Base-by-base conservation (phyloP, 192 early-diverging fungal genomes). In the Coemansia erecta region DNA sequence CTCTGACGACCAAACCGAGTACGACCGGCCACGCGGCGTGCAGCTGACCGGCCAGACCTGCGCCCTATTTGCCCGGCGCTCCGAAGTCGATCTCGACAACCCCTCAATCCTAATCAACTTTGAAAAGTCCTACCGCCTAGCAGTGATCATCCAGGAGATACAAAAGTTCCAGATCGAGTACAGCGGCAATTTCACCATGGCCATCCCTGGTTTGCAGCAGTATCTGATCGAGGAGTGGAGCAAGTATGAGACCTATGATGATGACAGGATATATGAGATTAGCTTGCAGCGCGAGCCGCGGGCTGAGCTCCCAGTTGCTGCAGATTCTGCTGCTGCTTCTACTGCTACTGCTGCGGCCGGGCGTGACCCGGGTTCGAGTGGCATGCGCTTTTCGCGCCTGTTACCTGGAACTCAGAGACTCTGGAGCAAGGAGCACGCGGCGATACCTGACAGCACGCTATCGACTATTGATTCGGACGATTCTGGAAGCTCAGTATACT, bases 101-200 rank as follows among this genome's bases (percentile, higher is more conserved):
- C 71, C 59, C 2, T 66, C 68, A 14, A 68, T 72, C n/a, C 78
- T 91, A 24, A 86, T 94, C 65, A 94, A 94, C 67, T 92, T 94
- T 76, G 87, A 89, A 68, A 93, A 94, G 53, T 82, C 86, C 56
- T 74, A 85, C 54, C 83, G 84, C 15, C 66, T 83, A 10, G 75
- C 84, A 0, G 64, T 68, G 7, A 80, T 90, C 9, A 86, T 94
- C 49, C 68, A 73, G 44, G 91, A 93, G 56, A 74, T 93, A 46
- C 83, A 85, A 61, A 83, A 84, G 58, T 93, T 90, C 63, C 90
- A 93, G 66, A 64, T 86, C 10, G 82, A 86, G 33, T 93, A 91
- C 40, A 82, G 75, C 49, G 77, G 77, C 61, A 80, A 80, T 44
- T 80, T 80, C 42, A 66, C 75, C 23, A 74, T 73, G 56, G 75